Base-by-base conservation (phyloP, 1,139 yeast species). In the Yamadazyma taylorii region DNA sequence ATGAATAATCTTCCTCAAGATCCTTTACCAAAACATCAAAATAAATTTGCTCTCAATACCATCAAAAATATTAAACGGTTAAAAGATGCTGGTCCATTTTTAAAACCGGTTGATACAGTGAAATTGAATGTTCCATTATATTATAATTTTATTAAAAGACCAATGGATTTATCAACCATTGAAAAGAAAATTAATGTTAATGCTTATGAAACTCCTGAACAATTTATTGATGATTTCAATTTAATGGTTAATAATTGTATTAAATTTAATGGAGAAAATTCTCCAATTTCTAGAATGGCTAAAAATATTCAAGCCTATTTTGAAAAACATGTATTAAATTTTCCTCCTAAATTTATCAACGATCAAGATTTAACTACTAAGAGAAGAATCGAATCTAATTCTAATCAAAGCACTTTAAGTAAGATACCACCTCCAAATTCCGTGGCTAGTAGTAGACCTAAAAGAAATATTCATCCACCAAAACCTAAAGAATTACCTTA, bases 401-500 rank as follows among this genome's bases (percentile, higher is more conserved):
- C 37, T 10, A 23, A 38, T 9, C 19, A 40, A 13, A 30, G 3
- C 26, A 27, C 14, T 12, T 14, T 12, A 8, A 26, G 26, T 13
- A 27, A 21, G 27, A 35, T 17, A 14, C 38, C 15, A 17, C 19
- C 35, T 13, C 42, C 75, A 35, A 72, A 66, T 39, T 69, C 75
- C 5, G 71, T 71, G 19, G 76, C 77, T 21, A 70, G 71, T 8
- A 69, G 64, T 30, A 76, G 98, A 48, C 97, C 98, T 31, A 90
- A 90, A 65, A 79, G 99, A 50, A 95, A 89, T 52, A 88, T 92
- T 35, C 97, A 90, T 56, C 98, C 98, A 3, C 98, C 98, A 37
- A 85, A 86, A 55, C 86, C 96, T 13, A 88, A 88, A 57, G 97
- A 92, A 58, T 78, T 90, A 58, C 95, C 96, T 3, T 88, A 88